Evolutionary conservation across 306 rosid genomes (phyloP), one percentile per base, ranked within the genome.

Genomic region (Trifolium pratense): DNA sequence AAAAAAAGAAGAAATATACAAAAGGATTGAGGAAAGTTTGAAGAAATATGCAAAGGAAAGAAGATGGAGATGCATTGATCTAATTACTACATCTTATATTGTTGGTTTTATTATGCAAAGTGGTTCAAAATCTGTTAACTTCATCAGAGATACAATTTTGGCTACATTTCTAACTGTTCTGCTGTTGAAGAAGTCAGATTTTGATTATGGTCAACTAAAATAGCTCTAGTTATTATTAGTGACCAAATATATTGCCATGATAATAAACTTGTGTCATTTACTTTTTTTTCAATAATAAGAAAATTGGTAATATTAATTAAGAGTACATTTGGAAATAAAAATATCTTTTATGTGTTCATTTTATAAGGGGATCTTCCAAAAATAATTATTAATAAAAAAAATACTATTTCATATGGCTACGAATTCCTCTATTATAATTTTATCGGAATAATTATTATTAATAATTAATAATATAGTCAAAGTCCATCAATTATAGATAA

Each of bases 1-100:
- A 25, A 23, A 5, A 14, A 76, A 60, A 12, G 81, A 58, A 17
- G 57, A 64, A 43, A 52, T 60, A 43, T 82, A 53, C 43, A 61
- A 67, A 74, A 84, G 75, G 75, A 84, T 89, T 39, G 86, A 88
- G 67, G 67, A 17, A 67, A 80, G 84, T 29, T 78, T 92, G 86
- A 90, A 70, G 55, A 90, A 86, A 81, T 92, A 84, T 72, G 90
- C 84, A 5, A 74, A 66, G 0, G 88, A 84, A 73, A 88, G 91
- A 79, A 80, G 73, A 82, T 88, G 98, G 91, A 87, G 96, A 80
- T 70, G 95, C 75, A 69, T 88, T 80, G 76, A 82, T 69, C 70
- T 90, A n/a, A 79, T 83, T 14, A 3, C 53, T 53, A 58, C 82
- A 26, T 11, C 91, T 76, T 83, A 84, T 66, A 11, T 87, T 6